Base-by-base conservation (phyloP, 1,284 basidiomycete species). In the Agaricales sp. region DNA sequence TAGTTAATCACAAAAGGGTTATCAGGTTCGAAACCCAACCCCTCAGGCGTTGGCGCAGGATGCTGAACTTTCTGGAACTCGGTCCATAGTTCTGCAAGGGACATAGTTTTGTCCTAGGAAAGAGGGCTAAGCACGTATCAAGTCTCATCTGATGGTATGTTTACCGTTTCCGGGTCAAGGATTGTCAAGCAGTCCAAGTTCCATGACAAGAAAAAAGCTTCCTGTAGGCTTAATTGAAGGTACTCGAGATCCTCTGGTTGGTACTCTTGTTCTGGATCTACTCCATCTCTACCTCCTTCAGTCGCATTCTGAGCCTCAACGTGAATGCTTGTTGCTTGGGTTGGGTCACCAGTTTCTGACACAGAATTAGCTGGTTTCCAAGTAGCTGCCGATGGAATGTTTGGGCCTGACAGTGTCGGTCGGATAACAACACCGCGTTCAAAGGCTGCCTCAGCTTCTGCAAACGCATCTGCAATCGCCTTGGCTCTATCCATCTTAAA, bases 1-100 rank as follows among this genome's bases (percentile, higher is more conserved):
- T 98, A 99, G 57, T 90, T 78, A 30, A 99, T 72, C 26, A 99
- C 69, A 67, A 97, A 93, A 0, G 94, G 93, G 61, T 96, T 96
- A 68, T 98, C 94, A 45, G 82, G 75, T 47, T 80, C 74, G 22
- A 72, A 63, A 20, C 45, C 51, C 21, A 61, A 63, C 46, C 58
- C 52, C 52, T 63, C 53, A 53, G 63, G 57, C 52, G 62, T 59
- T 58, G 43, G 46, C 47, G 64, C 55, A 35, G 63, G 61, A 52
- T 70, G 59, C 54, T 68, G 66, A 2, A 66, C 66, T 18, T 62
- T 57, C 59, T 82, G 83, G 58, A 82, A 85, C 1, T 73, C 63
- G 3, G 61, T 56, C 82, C 83, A 87, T 43, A 82, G 73, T 52
- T 79, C 67, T 49, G 69, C 61, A 1, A 82, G 65, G 37, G 66